Conservation (phyloP, 148 eudicot species). For the Hydrangea macrophylla region DNA sequence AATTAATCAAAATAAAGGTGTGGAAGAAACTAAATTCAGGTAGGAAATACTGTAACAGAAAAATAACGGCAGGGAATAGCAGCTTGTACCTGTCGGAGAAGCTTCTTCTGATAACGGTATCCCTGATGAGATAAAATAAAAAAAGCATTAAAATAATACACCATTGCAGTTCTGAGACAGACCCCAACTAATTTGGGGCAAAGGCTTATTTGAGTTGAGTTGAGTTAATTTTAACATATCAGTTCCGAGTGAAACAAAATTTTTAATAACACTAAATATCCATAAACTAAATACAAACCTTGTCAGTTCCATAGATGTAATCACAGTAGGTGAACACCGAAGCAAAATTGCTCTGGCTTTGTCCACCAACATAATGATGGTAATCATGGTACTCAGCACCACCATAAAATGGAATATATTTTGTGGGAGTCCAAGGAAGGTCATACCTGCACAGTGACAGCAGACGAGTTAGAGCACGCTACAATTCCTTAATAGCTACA, state of each 20-base stretch:
- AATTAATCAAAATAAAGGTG: too few relatives aligned
- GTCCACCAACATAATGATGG: constrained; percentile 97
- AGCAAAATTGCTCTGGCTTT: constrained; percentile 96
- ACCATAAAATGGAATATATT: constrained; percentile 93
- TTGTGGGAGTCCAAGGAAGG: constrained; percentile 81
- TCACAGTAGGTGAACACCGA: constrained; percentile 98
- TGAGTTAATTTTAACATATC: too few relatives aligned
- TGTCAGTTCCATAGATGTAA: constrained; percentile 96
- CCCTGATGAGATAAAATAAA: constrained; percentile 57
- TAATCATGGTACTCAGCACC: constrained; percentile 97
- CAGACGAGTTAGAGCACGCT: neutral
- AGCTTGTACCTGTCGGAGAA: constrained; percentile 81
- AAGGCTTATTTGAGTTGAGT: too few relatives aligned
- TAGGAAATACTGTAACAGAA: neutral
- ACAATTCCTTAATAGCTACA: constrained; percentile 3
- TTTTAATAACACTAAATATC: too few relatives aligned
- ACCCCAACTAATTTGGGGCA: too few relatives aligned
- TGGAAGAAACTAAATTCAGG: too few relatives aligned
- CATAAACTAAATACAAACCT: too few relatives aligned
- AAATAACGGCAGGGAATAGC: neutral
- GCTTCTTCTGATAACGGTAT: constrained; percentile 76
- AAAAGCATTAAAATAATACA: constrained; percentile 11
- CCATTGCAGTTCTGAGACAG: too few relatives aligned
- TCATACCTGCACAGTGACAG: constrained; percentile 63
- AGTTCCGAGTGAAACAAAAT: constrained; percentile 11